Percentiles rank a stretch among this genome's conserved stretches.
Evolutionary conservation across 257 asterid species (phyloP).

Genomic region (Phtheirospermum japonicum): DNA sequence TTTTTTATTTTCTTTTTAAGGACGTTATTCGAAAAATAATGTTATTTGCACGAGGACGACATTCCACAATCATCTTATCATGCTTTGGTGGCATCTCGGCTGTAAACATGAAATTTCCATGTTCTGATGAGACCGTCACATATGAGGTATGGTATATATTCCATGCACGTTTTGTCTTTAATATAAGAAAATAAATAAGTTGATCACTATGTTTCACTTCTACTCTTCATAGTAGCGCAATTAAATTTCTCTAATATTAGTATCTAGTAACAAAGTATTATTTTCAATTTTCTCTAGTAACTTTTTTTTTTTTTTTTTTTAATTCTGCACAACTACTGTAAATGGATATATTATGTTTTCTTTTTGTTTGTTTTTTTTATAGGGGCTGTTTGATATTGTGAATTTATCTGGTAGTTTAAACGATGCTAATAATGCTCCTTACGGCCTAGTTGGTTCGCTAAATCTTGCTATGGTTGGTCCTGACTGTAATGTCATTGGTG

Average conservation of each 20-base stretch:
- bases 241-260: too few relatives aligned
- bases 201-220: too few relatives aligned
- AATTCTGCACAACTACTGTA: too few relatives aligned
- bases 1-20: too few relatives aligned
- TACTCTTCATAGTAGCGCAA: too few relatives aligned
- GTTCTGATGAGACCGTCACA: constrained; percentile 55
- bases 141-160: constrained; percentile 44
- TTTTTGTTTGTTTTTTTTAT: neutral
- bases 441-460: constrained; percentile 41
- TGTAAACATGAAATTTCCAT: constrained; percentile 48
- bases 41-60: constrained; percentile 51
- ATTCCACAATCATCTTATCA: constrained; percentile 49
- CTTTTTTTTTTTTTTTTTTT: too few relatives aligned
- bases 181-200: too few relatives aligned
- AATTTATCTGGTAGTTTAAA: constrained; percentile 51
- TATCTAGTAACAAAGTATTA: too few relatives aligned
- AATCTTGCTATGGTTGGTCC: constrained; percentile 56
- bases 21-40: constrained; percentile 56
- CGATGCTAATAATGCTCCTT: constrained; percentile 29
- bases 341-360: too few relatives aligned
- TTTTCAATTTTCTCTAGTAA: too few relatives aligned
- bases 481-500: constrained; percentile 58
- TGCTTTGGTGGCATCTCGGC: constrained; percentile 56
- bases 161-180: too few relatives aligned
- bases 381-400: constrained; percentile 60